Conservation (phyloP, 2,329 filamentous ascomycete genomes). For the Neonectria sp. region DNA sequence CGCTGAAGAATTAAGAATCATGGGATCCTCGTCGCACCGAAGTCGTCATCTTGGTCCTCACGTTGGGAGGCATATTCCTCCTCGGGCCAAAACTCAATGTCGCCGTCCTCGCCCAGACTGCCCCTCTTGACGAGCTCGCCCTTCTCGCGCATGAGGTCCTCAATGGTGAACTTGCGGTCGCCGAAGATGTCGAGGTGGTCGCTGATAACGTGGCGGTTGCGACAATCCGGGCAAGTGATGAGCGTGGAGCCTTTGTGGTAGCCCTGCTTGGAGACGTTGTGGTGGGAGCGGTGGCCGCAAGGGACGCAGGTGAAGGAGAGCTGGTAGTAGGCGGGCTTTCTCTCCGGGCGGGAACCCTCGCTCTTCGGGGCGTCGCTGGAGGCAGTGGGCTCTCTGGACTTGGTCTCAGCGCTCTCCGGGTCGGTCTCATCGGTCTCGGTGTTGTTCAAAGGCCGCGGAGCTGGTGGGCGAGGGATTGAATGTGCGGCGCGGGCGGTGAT, state of each 20-base stretch:
- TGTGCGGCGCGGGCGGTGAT: constrained; percentile 50
- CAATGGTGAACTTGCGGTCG: constrained; percentile 77
- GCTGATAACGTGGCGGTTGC: constrained; percentile 90
- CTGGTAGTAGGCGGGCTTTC: constrained; percentile 79
- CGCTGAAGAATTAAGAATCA: neutral
- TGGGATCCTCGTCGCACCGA: constrained; percentile 30
- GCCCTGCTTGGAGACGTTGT: constrained; percentile 92
- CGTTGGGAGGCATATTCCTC: constrained; percentile 55
- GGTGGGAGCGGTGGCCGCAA: constrained; percentile 84
- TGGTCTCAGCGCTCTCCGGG: constrained; percentile 31
- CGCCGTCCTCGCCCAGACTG: constrained; percentile 81
- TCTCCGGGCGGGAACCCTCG: constrained; percentile 50
- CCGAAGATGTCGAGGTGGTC: constrained; percentile 89
- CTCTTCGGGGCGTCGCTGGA: constrained; percentile 42
- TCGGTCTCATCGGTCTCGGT: constrained; percentile 29
- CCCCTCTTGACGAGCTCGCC: constrained; percentile 83
- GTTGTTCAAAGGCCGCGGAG: constrained; percentile 9
- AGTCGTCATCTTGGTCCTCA: constrained; percentile 37
- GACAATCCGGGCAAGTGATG: constrained; percentile 89
- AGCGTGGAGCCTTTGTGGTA: constrained; percentile 93
- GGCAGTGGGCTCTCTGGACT: constrained; percentile 21
- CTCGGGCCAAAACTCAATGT: constrained; percentile 94
- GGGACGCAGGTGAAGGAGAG: constrained; percentile 94
- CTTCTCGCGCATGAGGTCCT: constrained; percentile 83
- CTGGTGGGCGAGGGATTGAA: constrained; percentile 54